These are phyloP conservation scores for Stachybotrys echinatus DNA, from an alignment of 2,329 filamentous ascomycete genomes.

Conservation along the genomic window DNA sequence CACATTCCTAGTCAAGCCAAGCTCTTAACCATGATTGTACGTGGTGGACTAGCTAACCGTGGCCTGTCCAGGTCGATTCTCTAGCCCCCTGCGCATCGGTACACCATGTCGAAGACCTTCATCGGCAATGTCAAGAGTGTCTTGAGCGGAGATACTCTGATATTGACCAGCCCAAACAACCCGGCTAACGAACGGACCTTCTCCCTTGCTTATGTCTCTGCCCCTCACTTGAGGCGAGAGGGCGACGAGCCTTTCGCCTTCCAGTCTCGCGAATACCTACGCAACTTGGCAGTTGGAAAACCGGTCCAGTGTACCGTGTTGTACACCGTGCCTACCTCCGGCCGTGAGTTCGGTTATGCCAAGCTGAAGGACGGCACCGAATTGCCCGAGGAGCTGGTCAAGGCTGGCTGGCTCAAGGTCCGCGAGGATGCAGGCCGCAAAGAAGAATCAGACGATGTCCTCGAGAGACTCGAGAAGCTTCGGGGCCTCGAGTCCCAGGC, in stretches of 20 bases:
- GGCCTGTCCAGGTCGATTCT: no score
- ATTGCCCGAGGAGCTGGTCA: constrained; percentile 77
- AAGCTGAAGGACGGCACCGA: constrained; percentile 69
- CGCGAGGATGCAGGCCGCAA: constrained; percentile 91
- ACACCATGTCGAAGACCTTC: constrained; percentile 47
- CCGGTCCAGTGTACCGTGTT: constrained; percentile 77
- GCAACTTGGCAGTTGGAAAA: constrained; percentile 80
- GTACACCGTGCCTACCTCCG: constrained; percentile 80
- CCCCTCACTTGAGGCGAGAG: constrained; percentile 80
- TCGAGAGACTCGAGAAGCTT: constrained; percentile 69
- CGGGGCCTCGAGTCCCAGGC: constrained; percentile 73
- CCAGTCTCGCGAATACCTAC: constrained; percentile 88
- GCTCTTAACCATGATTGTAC: background rate
- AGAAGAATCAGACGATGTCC: constrained; percentile 75
- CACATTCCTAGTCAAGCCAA: no score
- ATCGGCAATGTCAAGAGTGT: constrained; percentile 85
- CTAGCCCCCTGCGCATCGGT: constrained; percentile 12
- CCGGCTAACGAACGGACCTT: constrained; percentile 78
- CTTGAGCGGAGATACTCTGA: constrained; percentile 85
- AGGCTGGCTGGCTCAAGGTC: constrained; percentile 88
- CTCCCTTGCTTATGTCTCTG: constrained; percentile 87
- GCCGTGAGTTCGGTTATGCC: constrained; percentile 83
- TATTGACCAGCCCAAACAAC: constrained; percentile 77
- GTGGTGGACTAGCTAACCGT: background rate
- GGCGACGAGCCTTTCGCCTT: constrained; percentile 92